A percentile compares a stretch with the other conserved stretches of the same genome.
phyloP scores from a whole-genome alignment of 805 yeast species.

The Yarrowia deformans region DNA sequence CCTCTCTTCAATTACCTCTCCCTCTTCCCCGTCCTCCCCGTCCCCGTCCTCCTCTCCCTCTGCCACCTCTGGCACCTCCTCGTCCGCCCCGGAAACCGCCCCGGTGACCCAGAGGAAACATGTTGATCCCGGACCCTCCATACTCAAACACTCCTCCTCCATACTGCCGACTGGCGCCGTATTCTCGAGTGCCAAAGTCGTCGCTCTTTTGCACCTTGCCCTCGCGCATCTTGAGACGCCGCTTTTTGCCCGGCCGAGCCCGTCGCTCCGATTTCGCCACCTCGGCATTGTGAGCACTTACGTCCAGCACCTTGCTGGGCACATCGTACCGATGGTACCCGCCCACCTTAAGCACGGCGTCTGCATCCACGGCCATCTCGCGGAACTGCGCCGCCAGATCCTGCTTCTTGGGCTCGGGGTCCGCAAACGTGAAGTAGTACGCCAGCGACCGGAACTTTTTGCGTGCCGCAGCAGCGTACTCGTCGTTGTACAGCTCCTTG shows the following conservation, averaged over 20 bases:
- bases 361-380: constrained; percentile 25
- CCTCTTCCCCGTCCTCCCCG: constrained; percentile 18
- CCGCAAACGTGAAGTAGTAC: constrained; percentile 35
- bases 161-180: constrained; percentile 30
- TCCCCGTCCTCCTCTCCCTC: constrained; percentile 27
- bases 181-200: constrained; percentile 19
- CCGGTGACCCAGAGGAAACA: constrained; percentile 3
- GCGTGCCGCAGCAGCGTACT: constrained; percentile 29
- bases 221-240: constrained; percentile 25
- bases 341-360: constrained; percentile 6
- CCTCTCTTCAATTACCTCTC: not conserved
- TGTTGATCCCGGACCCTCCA: constrained; percentile 23
- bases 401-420: constrained; percentile 25
- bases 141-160: constrained; percentile 26
- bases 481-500: constrained; percentile 9
- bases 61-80: not conserved
- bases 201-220: constrained; percentile 22
- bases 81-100: constrained; percentile 4
- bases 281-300: constrained; percentile 16
- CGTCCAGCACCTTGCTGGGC: constrained; percentile 32
- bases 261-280: constrained; percentile 9
- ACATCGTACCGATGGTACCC: constrained; percentile 23
- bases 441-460: constrained; percentile 29
- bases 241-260: constrained; percentile 32
- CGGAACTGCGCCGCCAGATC: constrained; percentile 29